These are phyloP conservation scores for Fusarium drepaniforme DNA, from an alignment of 2,329 filamentous ascomycete genomes.

Conservation along the genomic window DNA sequence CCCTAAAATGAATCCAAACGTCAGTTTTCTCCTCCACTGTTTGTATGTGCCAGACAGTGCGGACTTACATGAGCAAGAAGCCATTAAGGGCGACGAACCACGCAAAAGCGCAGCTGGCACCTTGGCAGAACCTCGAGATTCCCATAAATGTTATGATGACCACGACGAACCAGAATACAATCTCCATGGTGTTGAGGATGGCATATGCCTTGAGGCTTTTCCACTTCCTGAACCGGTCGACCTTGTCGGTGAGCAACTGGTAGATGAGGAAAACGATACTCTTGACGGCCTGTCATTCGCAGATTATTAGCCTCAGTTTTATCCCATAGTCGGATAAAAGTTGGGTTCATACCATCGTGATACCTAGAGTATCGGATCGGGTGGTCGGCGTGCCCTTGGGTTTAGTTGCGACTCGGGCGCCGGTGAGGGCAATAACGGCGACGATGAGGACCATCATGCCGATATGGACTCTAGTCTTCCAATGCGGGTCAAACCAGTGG, in stretches of 20 bases:
- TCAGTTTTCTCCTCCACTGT: not conserved
- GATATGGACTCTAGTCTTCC: constrained; percentile 31
- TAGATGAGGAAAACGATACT: constrained; percentile 25
- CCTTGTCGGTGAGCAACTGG: constrained; percentile 42
- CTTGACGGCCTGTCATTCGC: constrained; percentile 17
- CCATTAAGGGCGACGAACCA: constrained; percentile 23
- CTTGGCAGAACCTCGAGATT: constrained; percentile 20
- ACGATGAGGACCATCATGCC: constrained; percentile 1
- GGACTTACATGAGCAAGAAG: constrained; percentile 21
- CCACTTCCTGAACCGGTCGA: constrained; percentile 36
- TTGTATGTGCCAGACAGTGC: rapidly evolving
- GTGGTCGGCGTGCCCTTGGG: constrained; percentile 23
- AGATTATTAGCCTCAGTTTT: not conserved
- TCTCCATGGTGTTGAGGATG: constrained; percentile 41
- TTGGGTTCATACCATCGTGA: constrained; percentile 27
- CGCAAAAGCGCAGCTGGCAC: constrained; percentile 25
- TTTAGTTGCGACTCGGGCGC: constrained; percentile 19
- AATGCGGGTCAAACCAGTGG: constrained; percentile 22
- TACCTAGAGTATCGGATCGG: constrained; percentile 30
- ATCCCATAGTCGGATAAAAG: too few relatives aligned
- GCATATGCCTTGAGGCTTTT: constrained; percentile 40
- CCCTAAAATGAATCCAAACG: not conserved
- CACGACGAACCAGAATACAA: constrained; percentile 44
- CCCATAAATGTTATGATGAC: constrained; percentile 37
- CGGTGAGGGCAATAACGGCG: constrained; percentile 21